These are phyloP conservation scores for Chlorella sp. DNA, from an alignment of 139 green algal genomes.

Conservation along the genomic window DNA sequence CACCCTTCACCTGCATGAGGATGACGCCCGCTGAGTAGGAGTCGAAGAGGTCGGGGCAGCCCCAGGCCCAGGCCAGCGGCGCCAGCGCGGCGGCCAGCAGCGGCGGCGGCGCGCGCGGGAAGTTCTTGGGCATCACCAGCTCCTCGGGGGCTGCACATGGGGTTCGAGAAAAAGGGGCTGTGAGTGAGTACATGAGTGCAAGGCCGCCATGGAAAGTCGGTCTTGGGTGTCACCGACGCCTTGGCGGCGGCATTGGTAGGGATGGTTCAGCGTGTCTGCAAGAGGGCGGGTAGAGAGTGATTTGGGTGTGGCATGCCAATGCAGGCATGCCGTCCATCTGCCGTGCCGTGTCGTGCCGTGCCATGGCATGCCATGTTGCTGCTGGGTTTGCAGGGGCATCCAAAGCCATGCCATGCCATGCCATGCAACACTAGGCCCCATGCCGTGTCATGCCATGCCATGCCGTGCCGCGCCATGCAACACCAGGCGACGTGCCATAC, in stretches of 20 bases:
- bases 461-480: too few species aligned
- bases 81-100: constrained; percentile 74
- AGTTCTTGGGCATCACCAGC: constrained; percentile 86
- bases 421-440: too few species aligned
- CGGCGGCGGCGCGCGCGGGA: constrained; percentile 72
- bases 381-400: too few species aligned
- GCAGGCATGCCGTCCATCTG: too few species aligned
- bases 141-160: constrained; percentile 76
- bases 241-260: constrained; percentile 58
- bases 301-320: too few species aligned
- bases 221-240: constrained; percentile 84
- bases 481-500: too few species aligned
- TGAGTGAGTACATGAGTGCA: not conserved
- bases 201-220: constrained; percentile 50
- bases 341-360: too few species aligned
- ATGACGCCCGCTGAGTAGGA: constrained; percentile 78
- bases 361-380: too few species aligned
- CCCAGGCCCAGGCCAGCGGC: constrained; percentile 83
- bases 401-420: too few species aligned
- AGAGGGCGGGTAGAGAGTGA: too few species aligned
- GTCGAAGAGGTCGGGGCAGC: constrained; percentile 90
- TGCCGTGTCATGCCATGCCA: too few species aligned
- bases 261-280: too few species aligned
- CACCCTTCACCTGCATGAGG: constrained; percentile 67
- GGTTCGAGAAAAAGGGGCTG: not conserved